Base-by-base conservation (phyloP, 2,329 filamentous ascomycete genomes). In the Penicillium sp. region DNA sequence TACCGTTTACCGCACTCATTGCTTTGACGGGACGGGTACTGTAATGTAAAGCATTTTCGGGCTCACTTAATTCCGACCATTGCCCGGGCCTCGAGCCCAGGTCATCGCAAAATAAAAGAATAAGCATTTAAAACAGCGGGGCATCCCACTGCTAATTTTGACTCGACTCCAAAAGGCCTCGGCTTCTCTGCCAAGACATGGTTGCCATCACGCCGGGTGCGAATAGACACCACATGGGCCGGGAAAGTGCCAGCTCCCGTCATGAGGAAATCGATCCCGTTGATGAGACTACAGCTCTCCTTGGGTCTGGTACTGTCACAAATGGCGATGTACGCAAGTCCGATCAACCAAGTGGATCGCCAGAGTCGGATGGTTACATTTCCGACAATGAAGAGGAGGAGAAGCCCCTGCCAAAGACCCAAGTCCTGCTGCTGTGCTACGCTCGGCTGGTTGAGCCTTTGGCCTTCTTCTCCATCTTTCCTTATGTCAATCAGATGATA, bases 401-500 rank as follows among this genome's bases (percentile, higher is more conserved):
- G 61, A 79, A 75, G 51, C 79, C 81, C 1, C 67, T 88, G 13
- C 81, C 84, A n/a, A 77, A 74, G 56, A 48, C 67, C n/a, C 89
- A 93, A 68, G 84, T 94, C 47, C 69, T 87, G 29, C 70, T 88
- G 10, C 82, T 94, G 12, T 93, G 89, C 75, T 88, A 85, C 66
- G 85, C 85, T 1, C 83, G 88, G 6, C 66, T 89, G 24, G 77
- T 89, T 42, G 89, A 93, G 65, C 88, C 89, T 0, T 80, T 92
- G 38, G 87, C 88, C n/a, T 93, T 90, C 75, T 93, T 92, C 75
- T 84, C 80, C 67, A 90, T 93, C 68, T 88, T 93, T 63, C 87
- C 89, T 0, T 93, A 88, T 72, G 82, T 94, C 70, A 89, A 85
- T 64, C 77, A 86, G 65, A 93, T 93, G 89, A 84, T 89, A 34